Evolutionary conservation across 2,329 filamentous ascomycete genomes (phyloP).

Genomic region (Apiospora aurea): DNA sequence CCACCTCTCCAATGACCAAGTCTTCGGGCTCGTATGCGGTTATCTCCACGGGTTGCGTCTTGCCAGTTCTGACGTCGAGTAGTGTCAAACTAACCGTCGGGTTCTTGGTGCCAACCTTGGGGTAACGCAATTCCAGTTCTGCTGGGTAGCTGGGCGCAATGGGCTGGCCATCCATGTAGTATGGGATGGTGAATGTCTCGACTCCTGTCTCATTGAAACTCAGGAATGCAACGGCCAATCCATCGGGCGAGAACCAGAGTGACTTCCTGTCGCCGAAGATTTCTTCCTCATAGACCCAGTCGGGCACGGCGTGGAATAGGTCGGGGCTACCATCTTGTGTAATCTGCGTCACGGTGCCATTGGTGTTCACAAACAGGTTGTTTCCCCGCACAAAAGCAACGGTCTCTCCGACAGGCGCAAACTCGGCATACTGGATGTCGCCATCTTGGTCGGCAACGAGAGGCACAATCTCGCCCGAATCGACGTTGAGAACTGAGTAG

Average conservation of each 20-base stretch:
- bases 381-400: conserved; percentile 74
- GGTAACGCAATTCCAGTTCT: conserved; percentile 70
- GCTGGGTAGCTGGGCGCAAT: conserved; percentile 65
- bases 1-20: conserved; percentile 71
- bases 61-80: conserved; percentile 56
- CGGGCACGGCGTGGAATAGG: conserved; percentile 69
- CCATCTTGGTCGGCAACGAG: conserved; percentile 66
- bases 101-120: conserved; percentile 73
- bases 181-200: conserved; percentile 69
- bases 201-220: conserved; percentile 72
- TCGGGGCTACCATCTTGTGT: conserved; percentile 67
- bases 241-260: conserved; percentile 65
- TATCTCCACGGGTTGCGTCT: conserved; percentile 55
- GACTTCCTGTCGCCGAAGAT: conserved; percentile 59
- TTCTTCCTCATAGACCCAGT: conserved; percentile 70
- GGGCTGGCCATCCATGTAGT: conserved; percentile 60
- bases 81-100: conserved; percentile 68
- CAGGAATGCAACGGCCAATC: conserved; percentile 60
- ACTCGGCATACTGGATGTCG: conserved; percentile 72
- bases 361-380: conserved; percentile 66
- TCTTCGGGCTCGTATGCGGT: conserved; percentile 66
- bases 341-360: conserved; percentile 62
- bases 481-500: conserved; percentile 69
- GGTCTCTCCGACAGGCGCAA: conserved; percentile 63
- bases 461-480: conserved; percentile 59